These are phyloP conservation scores for Saturnispora gosingensis DNA, from an alignment of 805 yeast species.

Conservation along the genomic window DNA sequence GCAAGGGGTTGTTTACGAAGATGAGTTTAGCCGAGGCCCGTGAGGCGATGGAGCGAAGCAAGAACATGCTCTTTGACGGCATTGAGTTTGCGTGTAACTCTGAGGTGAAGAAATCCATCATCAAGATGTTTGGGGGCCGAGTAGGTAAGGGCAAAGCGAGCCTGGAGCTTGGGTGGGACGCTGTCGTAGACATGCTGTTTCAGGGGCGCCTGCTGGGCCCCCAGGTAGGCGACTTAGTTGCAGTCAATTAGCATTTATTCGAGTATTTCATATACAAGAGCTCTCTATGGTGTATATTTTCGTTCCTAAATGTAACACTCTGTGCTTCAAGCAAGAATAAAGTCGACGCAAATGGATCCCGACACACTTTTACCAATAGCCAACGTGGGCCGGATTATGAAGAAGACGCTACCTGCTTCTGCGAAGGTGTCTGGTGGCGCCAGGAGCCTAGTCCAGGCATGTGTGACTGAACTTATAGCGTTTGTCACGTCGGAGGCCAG, in stretches of 20 bases:
- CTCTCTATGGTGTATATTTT: neutral
- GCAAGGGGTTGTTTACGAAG: constrained; percentile 13
- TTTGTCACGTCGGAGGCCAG: constrained; percentile 60
- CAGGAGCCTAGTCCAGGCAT: constrained; percentile 67
- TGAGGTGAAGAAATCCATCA: neutral
- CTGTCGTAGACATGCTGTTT: neutral
- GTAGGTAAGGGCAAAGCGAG: neutral
- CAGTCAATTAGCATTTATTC: neutral
- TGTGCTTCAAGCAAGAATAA: constrained; percentile 26
- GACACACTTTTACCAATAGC: constrained; percentile 36
- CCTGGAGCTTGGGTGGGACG: neutral
- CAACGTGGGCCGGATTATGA: constrained; percentile 69
- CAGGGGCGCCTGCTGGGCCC: neutral
- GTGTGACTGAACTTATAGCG: constrained; percentile 55
- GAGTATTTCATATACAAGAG: neutral
- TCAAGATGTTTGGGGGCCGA: neutral
- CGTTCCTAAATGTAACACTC: neutral
- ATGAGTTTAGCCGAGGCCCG: neutral
- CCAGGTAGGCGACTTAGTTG: neutral
- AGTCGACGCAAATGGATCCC: constrained; percentile 2
- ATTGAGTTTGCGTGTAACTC: neutral
- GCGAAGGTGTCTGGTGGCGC: constrained; percentile 77
- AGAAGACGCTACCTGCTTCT: constrained; percentile 57
- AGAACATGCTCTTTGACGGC: neutral
- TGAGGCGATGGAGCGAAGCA: neutral